phyloP scores from a whole-genome alignment of 2,329 filamentous ascomycete species.

The Ceratocystis lukuohia region DNA sequence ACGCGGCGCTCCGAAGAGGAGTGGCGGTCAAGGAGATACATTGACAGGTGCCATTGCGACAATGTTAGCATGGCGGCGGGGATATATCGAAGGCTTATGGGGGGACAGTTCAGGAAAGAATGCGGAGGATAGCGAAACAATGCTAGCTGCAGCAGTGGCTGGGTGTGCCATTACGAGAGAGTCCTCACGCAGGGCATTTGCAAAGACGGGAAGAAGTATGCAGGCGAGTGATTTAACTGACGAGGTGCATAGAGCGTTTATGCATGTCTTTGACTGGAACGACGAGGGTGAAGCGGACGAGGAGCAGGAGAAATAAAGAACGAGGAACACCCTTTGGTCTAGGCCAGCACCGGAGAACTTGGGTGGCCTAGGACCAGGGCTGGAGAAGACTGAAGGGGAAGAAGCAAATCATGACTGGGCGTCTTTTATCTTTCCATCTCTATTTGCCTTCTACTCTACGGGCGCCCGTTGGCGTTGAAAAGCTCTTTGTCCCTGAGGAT shows the following conservation, averaged over 20 bases:
- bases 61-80: slow-evolving; percentile 73
- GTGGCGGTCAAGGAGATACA: slow-evolving; percentile 90
- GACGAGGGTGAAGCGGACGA: not conserved
- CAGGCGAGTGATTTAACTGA: slow-evolving; percentile 91
- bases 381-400: not conserved
- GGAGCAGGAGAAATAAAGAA: not conserved
- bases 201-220: slow-evolving; percentile 70
- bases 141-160: slow-evolving; percentile 71
- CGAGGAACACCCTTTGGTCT: not conserved
- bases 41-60: slow-evolving; percentile 82
- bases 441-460: not conserved
- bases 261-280: slow-evolving; percentile 63
- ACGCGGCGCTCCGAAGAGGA: slow-evolving; percentile 72
- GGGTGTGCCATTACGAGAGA: slow-evolving; percentile 79
- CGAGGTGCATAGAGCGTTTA: slow-evolving; percentile 71
- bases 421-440: too few relatives aligned
- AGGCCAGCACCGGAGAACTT: not conserved
- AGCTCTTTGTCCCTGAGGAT: not conserved
- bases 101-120: slow-evolving; percentile 32
- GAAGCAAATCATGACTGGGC: not conserved
- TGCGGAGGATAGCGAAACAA: slow-evolving; percentile 38
- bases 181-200: slow-evolving; percentile 76
- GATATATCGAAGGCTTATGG: slow-evolving; percentile 78
- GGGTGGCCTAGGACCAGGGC: not conserved
- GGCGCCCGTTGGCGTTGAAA: not conserved